Evolutionary conservation across 2,329 filamentous ascomycete species (phyloP).

Genomic region (Chalaropsis thielavioides): DNA sequence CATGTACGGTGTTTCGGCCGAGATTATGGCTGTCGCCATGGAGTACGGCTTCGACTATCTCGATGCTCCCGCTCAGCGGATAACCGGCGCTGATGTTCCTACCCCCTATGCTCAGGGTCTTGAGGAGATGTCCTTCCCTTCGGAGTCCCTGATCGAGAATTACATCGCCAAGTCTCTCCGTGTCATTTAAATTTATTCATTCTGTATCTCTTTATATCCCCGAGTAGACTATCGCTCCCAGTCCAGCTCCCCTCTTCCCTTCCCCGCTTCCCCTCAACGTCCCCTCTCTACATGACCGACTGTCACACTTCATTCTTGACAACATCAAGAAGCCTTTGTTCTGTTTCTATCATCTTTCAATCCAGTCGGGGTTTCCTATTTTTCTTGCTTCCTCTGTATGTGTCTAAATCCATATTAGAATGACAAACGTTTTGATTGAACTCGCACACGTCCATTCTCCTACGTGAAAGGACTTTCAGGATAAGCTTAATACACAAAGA

Average conservation of each 20-base stretch:
- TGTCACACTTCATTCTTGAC: neutral
- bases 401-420: conserved; percentile 13
- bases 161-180: conserved; percentile 81
- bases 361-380: conserved; percentile 8
- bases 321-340: conserved; percentile 3
- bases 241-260: neutral
- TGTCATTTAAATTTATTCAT: conserved; percentile 36
- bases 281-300: conserved; percentile 2
- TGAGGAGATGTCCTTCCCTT: conserved; percentile 91
- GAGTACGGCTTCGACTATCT: conserved; percentile 99
- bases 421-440: conserved; percentile 4
- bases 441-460: neutral
- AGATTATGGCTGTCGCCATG: conserved; percentile 88
- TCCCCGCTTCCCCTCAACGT: neutral
- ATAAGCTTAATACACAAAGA: too few species aligned
- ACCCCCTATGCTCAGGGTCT: conserved; percentile 88
- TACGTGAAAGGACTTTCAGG: neutral
- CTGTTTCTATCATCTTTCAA: conserved; percentile 11
- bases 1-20: conserved; percentile 79
- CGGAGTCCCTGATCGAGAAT: conserved; percentile 70
- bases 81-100: conserved; percentile 93
- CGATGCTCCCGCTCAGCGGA: conserved; percentile 78
- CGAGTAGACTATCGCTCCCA: neutral
- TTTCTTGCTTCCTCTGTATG: neutral
- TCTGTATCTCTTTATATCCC: neutral